A percentile compares a stretch with the other conserved stretches of the same genome.
Evolutionary conservation across 345 rosid genomes (phyloP).

Genomic region (Aquilaria sinensis): DNA sequence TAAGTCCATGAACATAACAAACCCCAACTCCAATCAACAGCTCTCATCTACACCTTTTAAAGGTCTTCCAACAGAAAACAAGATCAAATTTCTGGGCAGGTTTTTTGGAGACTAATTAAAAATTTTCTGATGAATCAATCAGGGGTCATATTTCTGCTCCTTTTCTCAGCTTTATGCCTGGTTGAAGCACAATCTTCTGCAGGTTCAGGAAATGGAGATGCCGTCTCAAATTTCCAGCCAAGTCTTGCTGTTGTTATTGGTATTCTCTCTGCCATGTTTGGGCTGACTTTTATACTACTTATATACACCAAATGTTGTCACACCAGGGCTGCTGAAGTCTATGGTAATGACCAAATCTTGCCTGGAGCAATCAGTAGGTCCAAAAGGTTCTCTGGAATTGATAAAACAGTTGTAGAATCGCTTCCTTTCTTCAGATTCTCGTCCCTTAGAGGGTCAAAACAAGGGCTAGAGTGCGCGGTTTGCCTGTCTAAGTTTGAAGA

Average conservation of each 20-base stretch:
- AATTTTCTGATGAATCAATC: constrained; percentile 23
- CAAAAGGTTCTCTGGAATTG: constrained; percentile 67
- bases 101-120: background rate
- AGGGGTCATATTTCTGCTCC: background rate
- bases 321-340: constrained; percentile 2
- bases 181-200: constrained; percentile 22
- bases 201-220: constrained; percentile 16
- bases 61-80: background rate
- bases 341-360: constrained; percentile 12
- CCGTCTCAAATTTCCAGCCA: constrained; percentile 53
- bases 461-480: constrained; percentile 84
- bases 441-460: constrained; percentile 59
- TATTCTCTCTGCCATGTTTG: constrained; percentile 63
- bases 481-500: constrained; percentile 85
- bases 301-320: constrained; percentile 69
- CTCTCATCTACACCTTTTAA: background rate
- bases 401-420: constrained; percentile 62
- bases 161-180: constrained; percentile 8
- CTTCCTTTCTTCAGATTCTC: constrained; percentile 91
- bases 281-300: constrained; percentile 53
- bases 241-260: constrained; percentile 79
- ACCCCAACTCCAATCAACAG: constrained; percentile 2
- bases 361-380: constrained; percentile 21
- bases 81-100: background rate
- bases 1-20: constrained; percentile 3